phyloP scores from a whole-genome alignment of 2,329 filamentous ascomycete genomes.

The Clonostachys solani region DNA sequence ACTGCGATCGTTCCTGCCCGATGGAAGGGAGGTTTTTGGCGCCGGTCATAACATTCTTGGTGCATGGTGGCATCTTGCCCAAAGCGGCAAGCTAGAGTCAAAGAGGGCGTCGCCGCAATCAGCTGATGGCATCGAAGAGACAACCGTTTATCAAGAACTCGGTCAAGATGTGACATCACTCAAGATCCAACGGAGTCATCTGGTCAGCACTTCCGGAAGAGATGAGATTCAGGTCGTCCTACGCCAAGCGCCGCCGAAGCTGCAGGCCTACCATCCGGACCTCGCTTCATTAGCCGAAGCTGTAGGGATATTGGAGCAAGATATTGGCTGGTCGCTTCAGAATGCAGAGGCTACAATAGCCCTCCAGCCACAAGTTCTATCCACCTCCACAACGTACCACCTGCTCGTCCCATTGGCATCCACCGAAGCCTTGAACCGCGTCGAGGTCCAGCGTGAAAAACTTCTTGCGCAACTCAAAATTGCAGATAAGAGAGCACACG shows the following conservation, averaged over 20 bases:
- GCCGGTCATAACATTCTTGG: conserved; percentile 14
- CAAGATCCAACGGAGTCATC: background rate
- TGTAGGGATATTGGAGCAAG: conserved; percentile 2
- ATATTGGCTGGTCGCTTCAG: conserved; percentile 3
- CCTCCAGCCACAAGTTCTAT: conserved; percentile 8
- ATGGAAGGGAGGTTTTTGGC: conserved; percentile 11
- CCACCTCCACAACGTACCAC: conserved; percentile 9
- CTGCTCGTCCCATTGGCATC: conserved; percentile 8
- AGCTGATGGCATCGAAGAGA: conserved; percentile 3
- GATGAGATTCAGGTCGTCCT: conserved; percentile 3
- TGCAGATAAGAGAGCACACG: conserved; percentile 8
- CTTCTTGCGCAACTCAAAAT: conserved; percentile 6
- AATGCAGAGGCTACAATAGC: background rate
- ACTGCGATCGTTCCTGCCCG: conserved; percentile 11
- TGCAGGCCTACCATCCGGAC: conserved; percentile 6
- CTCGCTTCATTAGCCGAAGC: conserved; percentile 2
- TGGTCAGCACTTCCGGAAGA: background rate
- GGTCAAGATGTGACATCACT: conserved; percentile 5
- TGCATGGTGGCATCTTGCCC: conserved; percentile 12
- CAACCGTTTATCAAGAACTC: conserved; percentile 6
- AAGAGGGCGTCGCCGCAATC: background rate
- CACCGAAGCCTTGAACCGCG: conserved; percentile 4
- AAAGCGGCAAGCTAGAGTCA: conserved; percentile 6
- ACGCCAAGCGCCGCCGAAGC: conserved; percentile 6
- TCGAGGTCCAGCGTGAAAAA: conserved; percentile 4